Evolutionary conservation across 129 eudicot genomes (phyloP).

Genomic region (Rutidosis leptorrhynchoides): DNA sequence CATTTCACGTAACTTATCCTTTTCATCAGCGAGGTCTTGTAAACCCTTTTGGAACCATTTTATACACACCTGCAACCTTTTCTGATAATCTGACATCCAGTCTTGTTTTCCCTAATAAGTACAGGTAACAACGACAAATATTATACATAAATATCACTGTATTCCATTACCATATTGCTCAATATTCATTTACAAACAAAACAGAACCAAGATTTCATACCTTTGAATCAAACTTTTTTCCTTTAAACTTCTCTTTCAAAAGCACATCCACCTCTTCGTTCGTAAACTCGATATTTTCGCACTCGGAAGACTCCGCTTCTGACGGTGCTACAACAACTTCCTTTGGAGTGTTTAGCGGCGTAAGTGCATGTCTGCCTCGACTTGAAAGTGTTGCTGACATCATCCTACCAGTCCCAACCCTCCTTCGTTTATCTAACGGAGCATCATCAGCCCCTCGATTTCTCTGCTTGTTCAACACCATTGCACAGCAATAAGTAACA

Average conservation of each 20-base stretch:
- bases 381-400: slow-evolving; percentile 45
- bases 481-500: slow-evolving; percentile 5
- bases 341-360: slow-evolving; percentile 30
- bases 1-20: slow-evolving; percentile 34
- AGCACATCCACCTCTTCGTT: slow-evolving; percentile 51
- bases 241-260: slow-evolving; percentile 50
- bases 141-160: neutral
- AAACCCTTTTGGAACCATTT: slow-evolving; percentile 52
- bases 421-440: slow-evolving; percentile 30
- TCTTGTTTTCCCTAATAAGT: slow-evolving; percentile 39
- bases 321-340: slow-evolving; percentile 33
- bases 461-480: slow-evolving; percentile 19
- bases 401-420: slow-evolving; percentile 37
- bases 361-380: slow-evolving; percentile 43
- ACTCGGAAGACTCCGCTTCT: slow-evolving; percentile 36
- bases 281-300: slow-evolving; percentile 43
- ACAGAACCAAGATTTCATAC: slow-evolving; percentile 26
- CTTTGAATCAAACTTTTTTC: slow-evolving; percentile 55
- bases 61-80: slow-evolving; percentile 45
- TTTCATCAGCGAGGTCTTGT: slow-evolving; percentile 39
- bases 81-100: slow-evolving; percentile 38
- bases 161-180: slow-evolving; percentile 6
- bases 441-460: slow-evolving; percentile 29
- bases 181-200: neutral
- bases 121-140: slow-evolving; percentile 10